phyloP scores from a whole-genome alignment of 139 green algal genomes.

The Coelastrella sp. region DNA sequence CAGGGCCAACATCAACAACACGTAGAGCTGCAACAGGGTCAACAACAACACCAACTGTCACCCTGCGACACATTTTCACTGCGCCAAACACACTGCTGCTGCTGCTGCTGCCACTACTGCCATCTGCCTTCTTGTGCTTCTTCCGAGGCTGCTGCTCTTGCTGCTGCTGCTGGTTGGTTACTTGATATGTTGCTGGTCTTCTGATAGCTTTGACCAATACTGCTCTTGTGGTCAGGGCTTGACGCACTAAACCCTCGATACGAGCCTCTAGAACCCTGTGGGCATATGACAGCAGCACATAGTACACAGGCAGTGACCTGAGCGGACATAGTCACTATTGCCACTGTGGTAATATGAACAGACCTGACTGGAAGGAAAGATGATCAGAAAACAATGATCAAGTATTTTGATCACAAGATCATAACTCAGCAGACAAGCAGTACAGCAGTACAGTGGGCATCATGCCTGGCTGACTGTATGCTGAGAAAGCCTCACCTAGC shows the following conservation, averaged over 20 bases:
- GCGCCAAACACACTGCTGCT: neutral
- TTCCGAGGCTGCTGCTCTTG: slow-evolving; percentile 3
- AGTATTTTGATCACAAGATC: too few species aligned
- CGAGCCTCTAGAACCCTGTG: slow-evolving; percentile 55
- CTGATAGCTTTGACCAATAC: slow-evolving; percentile 62
- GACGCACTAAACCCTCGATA: slow-evolving; percentile 62
- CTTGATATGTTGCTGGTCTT: slow-evolving; percentile 6
- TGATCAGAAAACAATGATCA: too few species aligned
- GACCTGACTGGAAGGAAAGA: too few species aligned
- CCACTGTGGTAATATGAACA: too few species aligned
- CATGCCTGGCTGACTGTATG: too few species aligned
- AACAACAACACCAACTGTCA: slow-evolving; percentile 48
- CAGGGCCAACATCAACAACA: slow-evolving; percentile 79
- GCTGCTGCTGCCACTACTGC: slow-evolving; percentile 32
- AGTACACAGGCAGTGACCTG: too few species aligned
- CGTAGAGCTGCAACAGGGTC: slow-evolving; percentile 63
- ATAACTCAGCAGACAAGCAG: too few species aligned
- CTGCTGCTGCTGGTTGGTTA: neutral
- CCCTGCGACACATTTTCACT: neutral
- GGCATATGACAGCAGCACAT: neutral
- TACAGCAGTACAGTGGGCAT: too few species aligned
- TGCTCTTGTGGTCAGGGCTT: slow-evolving; percentile 65
- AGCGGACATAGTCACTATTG: too few species aligned
- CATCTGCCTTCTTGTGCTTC: neutral
- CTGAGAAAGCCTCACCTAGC: too few species aligned